phyloP scores from a whole-genome alignment of 495 filamentous ascomycete genomes.

The Bombardia bombarda region DNA sequence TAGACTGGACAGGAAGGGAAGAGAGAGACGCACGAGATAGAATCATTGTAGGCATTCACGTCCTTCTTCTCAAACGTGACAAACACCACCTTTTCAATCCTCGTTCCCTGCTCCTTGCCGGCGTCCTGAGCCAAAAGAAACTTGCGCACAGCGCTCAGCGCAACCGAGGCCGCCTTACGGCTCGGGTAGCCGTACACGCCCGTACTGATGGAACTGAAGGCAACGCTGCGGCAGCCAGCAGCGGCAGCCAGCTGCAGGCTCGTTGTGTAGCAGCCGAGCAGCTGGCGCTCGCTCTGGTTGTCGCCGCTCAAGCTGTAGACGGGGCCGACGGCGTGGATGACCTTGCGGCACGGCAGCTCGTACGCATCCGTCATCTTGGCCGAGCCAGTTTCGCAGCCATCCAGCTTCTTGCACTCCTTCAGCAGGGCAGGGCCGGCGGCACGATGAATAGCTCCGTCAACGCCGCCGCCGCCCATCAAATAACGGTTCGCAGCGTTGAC shows the following conservation, averaged over 20 bases:
- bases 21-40: conserved; percentile 60
- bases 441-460: conserved; percentile 80
- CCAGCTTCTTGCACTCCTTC: conserved; percentile 58
- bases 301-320: conserved; percentile 48
- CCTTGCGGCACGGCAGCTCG: conserved; percentile 60
- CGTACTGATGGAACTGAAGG: conserved; percentile 78
- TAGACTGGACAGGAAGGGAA: neutral
- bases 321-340: conserved; percentile 90
- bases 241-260: conserved; percentile 65
- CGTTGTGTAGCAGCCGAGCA: conserved; percentile 66
- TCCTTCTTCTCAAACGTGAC: conserved; percentile 76
- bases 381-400: conserved; percentile 67
- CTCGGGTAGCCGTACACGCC: conserved; percentile 88
- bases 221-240: conserved; percentile 59
- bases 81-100: conserved; percentile 69
- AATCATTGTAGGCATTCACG: conserved; percentile 56
- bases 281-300: conserved; percentile 36
- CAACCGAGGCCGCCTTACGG: conserved; percentile 57
- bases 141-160: conserved; percentile 56
- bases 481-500: conserved; percentile 86
- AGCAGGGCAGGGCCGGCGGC: conserved; percentile 65
- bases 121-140: conserved; percentile 54
- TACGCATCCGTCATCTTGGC: conserved; percentile 82
- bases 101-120: too few species aligned
- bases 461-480: conserved; percentile 78